Evolutionary conservation across 164 flowering plant species (phyloP).

Genomic region (Magnolia sinica): DNA sequence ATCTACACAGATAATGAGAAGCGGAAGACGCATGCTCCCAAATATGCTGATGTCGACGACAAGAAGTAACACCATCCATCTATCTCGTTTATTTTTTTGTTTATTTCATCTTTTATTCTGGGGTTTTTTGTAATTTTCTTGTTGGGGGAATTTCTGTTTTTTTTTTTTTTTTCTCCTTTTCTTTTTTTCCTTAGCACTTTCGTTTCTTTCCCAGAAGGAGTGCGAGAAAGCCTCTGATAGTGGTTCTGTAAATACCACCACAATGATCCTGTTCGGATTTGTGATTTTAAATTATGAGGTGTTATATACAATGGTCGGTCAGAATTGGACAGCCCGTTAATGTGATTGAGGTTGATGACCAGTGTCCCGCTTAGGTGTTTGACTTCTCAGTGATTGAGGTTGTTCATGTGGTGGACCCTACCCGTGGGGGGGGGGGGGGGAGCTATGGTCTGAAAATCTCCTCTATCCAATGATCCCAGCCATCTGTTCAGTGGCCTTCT

Average conservation of each 20-base stretch:
- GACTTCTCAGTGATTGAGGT: not conserved
- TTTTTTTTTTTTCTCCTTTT: not conserved
- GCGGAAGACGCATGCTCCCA: constrained; percentile 10
- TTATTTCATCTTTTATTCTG: not conserved
- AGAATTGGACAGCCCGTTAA: too few relatives aligned
- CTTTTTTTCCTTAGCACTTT: not conserved
- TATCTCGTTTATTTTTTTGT: not conserved
- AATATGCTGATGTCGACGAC: constrained; percentile 4
- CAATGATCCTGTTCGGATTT: not conserved
- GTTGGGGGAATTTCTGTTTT: not conserved
- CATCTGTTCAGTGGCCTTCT: too few relatives aligned
- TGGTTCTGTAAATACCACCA: constrained; percentile 9
- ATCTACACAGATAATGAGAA: constrained; percentile 36
- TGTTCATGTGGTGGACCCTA: not conserved
- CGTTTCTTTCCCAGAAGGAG: constrained; percentile 3
- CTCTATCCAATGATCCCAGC: not conserved
- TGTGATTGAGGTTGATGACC: not conserved
- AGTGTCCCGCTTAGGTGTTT: not conserved
- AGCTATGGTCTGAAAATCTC: not conserved
- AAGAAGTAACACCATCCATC: constrained; percentile 13
- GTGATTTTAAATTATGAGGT: not conserved
- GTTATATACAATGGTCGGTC: not conserved
- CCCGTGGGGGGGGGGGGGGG: not conserved
- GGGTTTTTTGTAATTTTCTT: not conserved
- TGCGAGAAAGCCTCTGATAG: constrained; percentile 7